These are phyloP conservation scores for Papilionanthe hybrid DNA, from an alignment of 116 monocot genomes.

Conservation along the genomic window DNA sequence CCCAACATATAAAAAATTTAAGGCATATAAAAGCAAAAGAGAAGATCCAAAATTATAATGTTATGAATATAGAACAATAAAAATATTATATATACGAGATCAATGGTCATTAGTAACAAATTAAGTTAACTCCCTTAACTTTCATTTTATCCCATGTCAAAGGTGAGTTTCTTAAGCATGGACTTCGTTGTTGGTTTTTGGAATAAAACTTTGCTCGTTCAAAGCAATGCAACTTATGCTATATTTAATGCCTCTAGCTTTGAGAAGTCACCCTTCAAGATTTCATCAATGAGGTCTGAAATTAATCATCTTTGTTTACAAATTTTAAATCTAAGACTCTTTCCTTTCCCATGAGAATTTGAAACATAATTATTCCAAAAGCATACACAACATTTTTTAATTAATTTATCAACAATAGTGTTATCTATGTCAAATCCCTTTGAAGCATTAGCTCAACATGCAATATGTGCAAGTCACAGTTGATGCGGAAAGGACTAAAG, in stretches of 20 bases:
- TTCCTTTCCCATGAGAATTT: constrained; percentile 19
- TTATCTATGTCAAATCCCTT: not conserved
- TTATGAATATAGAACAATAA: not conserved
- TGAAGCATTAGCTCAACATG: not conserved
- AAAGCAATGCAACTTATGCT: constrained; percentile 17
- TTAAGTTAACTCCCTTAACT: not conserved
- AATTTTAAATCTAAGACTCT: not conserved
- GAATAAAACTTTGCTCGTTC: constrained; percentile 20
- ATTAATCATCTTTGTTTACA: not conserved
- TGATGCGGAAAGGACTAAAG: not conserved
- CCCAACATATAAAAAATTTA: not conserved
- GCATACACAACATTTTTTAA: constrained; percentile 26
- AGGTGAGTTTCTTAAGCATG: not conserved
- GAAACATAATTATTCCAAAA: constrained; percentile 23
- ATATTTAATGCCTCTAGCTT: constrained; percentile 19
- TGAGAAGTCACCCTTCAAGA: not conserved
- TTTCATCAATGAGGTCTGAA: not conserved
- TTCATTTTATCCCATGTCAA: not conserved
- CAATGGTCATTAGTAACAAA: constrained; percentile 1
- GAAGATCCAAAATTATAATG: not conserved
- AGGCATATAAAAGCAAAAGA: not conserved
- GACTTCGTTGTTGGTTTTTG: constrained; percentile 19
- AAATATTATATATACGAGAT: not conserved
- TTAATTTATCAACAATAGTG: constrained; percentile 15
- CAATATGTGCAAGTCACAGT: not conserved